Percentiles rank a stretch among this genome's conserved stretches.
Evolutionary conservation across 306 rosid genomes (phyloP).

Genomic region (Sicyos baderoa): DNA sequence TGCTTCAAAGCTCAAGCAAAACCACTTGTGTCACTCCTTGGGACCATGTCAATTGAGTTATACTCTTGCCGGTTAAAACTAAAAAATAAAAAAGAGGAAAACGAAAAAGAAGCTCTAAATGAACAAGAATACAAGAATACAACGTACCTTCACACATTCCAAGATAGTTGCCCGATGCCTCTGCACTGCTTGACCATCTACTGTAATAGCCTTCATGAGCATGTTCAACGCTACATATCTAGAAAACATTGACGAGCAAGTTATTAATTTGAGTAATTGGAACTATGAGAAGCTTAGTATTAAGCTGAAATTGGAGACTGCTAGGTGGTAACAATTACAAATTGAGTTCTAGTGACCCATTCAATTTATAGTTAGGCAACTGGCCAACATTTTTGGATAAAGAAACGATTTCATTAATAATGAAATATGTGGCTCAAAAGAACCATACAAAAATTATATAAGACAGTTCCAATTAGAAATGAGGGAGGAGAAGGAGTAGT

Average conservation of each 20-base stretch:
- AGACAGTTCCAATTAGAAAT: too few species aligned
- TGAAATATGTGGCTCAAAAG: too few species aligned
- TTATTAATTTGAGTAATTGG: background rate
- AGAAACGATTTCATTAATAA: too few species aligned
- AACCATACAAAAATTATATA: too few species aligned
- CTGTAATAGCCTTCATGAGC: slow-evolving; percentile 93
- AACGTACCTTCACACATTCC: slow-evolving; percentile 89
- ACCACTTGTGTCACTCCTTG: too few species aligned
- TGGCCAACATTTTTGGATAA: background rate
- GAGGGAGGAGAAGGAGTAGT: too few species aligned
- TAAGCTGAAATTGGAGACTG: background rate
- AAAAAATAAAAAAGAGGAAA: too few species aligned
- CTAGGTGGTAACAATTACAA: background rate
- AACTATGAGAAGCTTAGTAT: slow-evolving; percentile 2
- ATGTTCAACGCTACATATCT: slow-evolving; percentile 93
- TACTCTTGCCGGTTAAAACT: too few species aligned
- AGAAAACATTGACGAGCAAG: slow-evolving; percentile 17
- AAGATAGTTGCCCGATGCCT: slow-evolving; percentile 94
- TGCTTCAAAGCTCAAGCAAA: too few species aligned
- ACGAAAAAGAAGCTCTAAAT: background rate
- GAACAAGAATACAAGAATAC: slow-evolving; percentile 15
- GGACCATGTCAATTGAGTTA: too few species aligned
- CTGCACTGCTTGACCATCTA: slow-evolving; percentile 94
- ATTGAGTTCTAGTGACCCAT: background rate
- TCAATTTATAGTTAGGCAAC: background rate